Evolutionary conservation across 2,329 filamentous ascomycete genomes (phyloP).

Genomic region (Aspergillus sp.): DNA sequence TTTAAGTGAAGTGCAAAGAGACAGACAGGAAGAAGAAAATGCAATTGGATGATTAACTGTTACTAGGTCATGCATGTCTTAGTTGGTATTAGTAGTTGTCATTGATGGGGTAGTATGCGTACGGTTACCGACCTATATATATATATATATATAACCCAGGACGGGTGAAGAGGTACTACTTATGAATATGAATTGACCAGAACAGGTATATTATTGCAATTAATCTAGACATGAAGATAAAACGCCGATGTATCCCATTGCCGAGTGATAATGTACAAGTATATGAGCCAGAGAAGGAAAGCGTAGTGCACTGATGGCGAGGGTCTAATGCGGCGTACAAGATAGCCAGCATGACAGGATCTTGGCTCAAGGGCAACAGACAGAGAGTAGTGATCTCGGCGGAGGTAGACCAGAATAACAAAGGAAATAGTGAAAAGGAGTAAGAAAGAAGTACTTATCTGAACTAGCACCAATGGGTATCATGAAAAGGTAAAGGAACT

Average conservation of each 20-base stretch:
- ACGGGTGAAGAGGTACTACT: too few relatives aligned
- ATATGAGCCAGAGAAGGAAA: not conserved
- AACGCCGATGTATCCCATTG: not conserved
- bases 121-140: not conserved
- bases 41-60: not conserved
- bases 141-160: too few relatives aligned
- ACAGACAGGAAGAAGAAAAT: not conserved
- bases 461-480: constrained; percentile 32
- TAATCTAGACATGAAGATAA: not conserved
- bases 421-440: constrained; percentile 9
- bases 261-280: not conserved
- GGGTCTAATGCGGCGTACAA: not conserved
- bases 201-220: not conserved
- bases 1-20: not conserved
- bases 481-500: constrained; percentile 20
- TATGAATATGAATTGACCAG: too few relatives aligned
- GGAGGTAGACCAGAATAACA: not conserved
- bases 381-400: not conserved
- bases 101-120: not conserved
- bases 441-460: constrained; percentile 9
- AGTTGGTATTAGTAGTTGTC: not conserved
- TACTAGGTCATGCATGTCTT: not conserved
- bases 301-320: not conserved
- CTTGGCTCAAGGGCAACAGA: not conserved
- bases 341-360: not conserved